phyloP scores from a whole-genome alignment of 352 stramenopile species.

The Phytophthora meadii region DNA sequence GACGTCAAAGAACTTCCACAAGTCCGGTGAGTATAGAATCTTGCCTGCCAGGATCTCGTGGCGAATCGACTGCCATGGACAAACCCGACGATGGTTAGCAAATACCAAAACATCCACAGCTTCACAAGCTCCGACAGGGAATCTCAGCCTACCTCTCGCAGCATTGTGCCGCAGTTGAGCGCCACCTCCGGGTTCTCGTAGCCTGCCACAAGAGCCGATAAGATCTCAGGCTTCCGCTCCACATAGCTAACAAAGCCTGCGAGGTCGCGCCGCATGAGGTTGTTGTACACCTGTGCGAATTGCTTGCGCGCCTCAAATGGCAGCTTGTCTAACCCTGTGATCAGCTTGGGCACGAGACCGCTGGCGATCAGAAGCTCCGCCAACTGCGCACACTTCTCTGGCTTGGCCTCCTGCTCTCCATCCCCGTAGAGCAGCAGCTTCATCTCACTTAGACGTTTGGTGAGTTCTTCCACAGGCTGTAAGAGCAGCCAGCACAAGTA shows the following conservation, averaged over 20 bases:
- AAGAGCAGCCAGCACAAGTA: neutral
- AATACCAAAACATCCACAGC: neutral
- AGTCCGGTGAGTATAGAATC: slow-evolving; percentile 79
- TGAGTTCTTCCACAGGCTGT: slow-evolving; percentile 65
- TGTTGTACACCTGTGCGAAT: slow-evolving; percentile 90
- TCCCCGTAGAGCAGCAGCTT: slow-evolving; percentile 46
- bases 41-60: slow-evolving; percentile 80
- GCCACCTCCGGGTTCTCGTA: slow-evolving; percentile 91
- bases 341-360: slow-evolving; percentile 74
- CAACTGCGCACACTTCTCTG: slow-evolving; percentile 84
- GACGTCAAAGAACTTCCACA: slow-evolving; percentile 92
- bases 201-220: slow-evolving; percentile 80
- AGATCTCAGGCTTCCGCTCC: slow-evolving; percentile 66
- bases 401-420: slow-evolving; percentile 77
- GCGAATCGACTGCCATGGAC: slow-evolving; percentile 64
- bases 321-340: slow-evolving; percentile 69
- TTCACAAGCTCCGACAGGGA: neutral
- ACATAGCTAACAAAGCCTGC: slow-evolving; percentile 86
- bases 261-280: slow-evolving; percentile 89
- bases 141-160: slow-evolving; percentile 72
- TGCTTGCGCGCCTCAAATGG: slow-evolving; percentile 90
- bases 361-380: slow-evolving; percentile 73
- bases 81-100: slow-evolving; percentile 5
- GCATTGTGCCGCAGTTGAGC: slow-evolving; percentile 91
- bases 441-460: slow-evolving; percentile 77